A percentile compares a stretch with the other conserved stretches of the same genome.
Conservation (phyloP, 345 rosid genomes). For the Boechera retrofracta region DNA sequence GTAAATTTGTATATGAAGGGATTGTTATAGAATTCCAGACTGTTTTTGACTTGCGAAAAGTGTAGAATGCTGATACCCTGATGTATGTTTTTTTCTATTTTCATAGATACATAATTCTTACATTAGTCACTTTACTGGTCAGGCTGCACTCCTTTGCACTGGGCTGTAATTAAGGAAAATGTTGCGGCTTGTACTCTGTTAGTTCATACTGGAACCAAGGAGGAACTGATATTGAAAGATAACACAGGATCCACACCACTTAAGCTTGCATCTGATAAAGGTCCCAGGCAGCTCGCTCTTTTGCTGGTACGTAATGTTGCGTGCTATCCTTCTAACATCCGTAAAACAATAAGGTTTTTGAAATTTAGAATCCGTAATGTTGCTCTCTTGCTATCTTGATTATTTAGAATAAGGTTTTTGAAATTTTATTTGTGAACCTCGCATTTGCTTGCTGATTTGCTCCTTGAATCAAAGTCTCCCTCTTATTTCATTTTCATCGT, state of each 20-base stretch:
- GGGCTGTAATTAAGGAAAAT: slow-evolving; percentile 87
- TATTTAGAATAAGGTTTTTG: slow-evolving; percentile 7
- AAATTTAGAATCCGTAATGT: no score
- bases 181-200: slow-evolving; percentile 81
- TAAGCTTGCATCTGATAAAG: slow-evolving; percentile 91
- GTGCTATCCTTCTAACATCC: slow-evolving; percentile 18
- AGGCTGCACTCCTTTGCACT: slow-evolving; percentile 98
- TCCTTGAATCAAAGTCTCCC: slow-evolving; percentile 2
- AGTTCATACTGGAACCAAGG: slow-evolving; percentile 87
- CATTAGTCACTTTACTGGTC: slow-evolving; percentile 28
- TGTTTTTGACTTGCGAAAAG: slow-evolving; percentile 17
- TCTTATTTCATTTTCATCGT: slow-evolving; percentile 5
- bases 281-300: slow-evolving; percentile 82
- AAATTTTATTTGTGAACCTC: not conserved
- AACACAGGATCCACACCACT: slow-evolving; percentile 83
- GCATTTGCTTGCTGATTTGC: not conserved
- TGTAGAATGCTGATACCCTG: slow-evolving; percentile 15
- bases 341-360: not conserved
- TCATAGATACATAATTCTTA: slow-evolving; percentile 25
- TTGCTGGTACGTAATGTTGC: slow-evolving; percentile 83
- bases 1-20: not conserved
- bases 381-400: not conserved
- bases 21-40: slow-evolving; percentile 5
- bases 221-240: slow-evolving; percentile 75
- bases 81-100: not conserved